Base-by-base conservation (phyloP, 1,284 basidiomycete species). In the Neonothopanus nambi region DNA sequence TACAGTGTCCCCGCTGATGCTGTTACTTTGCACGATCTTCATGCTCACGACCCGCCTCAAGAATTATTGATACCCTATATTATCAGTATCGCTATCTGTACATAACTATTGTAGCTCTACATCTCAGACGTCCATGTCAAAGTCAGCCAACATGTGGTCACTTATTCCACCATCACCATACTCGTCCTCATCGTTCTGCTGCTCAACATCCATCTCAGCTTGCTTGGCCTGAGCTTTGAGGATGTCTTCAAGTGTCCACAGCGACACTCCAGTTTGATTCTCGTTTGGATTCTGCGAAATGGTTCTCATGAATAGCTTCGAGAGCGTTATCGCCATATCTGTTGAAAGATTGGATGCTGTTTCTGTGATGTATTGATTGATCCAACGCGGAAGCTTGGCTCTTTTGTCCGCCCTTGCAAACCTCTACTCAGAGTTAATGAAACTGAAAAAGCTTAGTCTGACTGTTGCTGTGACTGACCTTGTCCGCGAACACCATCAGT, bases 401-500 rank as follows among this genome's bases (percentile, higher is more conserved):
- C 97, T 84, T 75, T 99, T 99, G 70, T 99, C 97, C 23, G 93
- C 89, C 52, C 95, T 84, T 9, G 96, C 96, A 68, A 98, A 99
- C 9, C 97, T 90, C 95, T 98, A 65, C 7, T 26, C n/a, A 59
- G 41, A 26, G 26, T 55, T 24, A 50, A 39, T 12, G 26, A 26
- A 17, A 23, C 21, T 41, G 26, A 52, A n/a, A 46, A 17, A 13
- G 12, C 20, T 20, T 46, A 33, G 30, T 8, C 30, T 9, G 13
- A 4, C 13, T 8, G 13, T 13, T 33, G 3, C 30, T 33, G 9
- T 33, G n/a, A 67, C 78, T 44, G 51, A 93, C 94, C 84, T 95
- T 98, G 73, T 99, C 97, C 0, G 97, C 97, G 71, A 99, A 99
- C 13, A 99, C 87, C 97, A 99, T 99, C 64, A 99, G 73, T 40